Conservation (phyloP, 352 stramenopile genomes). For the Globisporangium heterothallicum region DNA sequence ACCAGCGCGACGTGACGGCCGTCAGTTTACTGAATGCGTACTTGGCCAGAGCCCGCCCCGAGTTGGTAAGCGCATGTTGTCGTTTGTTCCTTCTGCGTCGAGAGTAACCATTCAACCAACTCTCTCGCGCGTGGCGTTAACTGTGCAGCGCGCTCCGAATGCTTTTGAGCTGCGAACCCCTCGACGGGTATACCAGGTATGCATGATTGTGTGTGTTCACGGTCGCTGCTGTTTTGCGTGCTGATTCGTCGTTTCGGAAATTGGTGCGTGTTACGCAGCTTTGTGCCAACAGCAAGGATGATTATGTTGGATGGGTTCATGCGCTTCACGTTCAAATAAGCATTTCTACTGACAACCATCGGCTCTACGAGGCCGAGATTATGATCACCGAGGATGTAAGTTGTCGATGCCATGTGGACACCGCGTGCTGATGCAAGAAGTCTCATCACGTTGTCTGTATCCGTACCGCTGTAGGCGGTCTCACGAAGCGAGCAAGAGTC, state of each 20-base stretch:
- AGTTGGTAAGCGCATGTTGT: slow-evolving; percentile 46
- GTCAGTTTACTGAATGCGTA: slow-evolving; percentile 75
- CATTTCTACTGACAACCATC: slow-evolving; percentile 73
- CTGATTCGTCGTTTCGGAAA: slow-evolving; percentile 1
- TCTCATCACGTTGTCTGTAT: neutral
- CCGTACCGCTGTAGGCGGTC: slow-evolving; percentile 35
- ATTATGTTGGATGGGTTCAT: slow-evolving; percentile 80
- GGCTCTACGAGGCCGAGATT: slow-evolving; percentile 76
- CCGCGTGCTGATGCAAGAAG: neutral
- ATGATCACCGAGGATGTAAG: slow-evolving; percentile 82
- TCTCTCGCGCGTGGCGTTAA: no score
- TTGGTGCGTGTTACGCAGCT: no score
- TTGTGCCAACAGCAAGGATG: slow-evolving; percentile 69
- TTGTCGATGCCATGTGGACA: neutral
- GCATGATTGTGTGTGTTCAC: neutral
- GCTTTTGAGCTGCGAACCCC: slow-evolving; percentile 79
- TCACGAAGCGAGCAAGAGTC: slow-evolving; percentile 50
- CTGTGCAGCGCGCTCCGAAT: slow-evolving; percentile 50
- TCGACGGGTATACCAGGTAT: slow-evolving; percentile 63
- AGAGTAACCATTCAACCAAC: no score
- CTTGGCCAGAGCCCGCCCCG: slow-evolving; percentile 65
- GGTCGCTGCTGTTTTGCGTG: neutral
- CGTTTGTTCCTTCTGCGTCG: no score
- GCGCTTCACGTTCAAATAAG: slow-evolving; percentile 77
- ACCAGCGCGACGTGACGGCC: slow-evolving; percentile 76